Evolutionary conservation across 1,284 basidiomycete species (phyloP).

Genomic region (Marasmius fiardii): DNA sequence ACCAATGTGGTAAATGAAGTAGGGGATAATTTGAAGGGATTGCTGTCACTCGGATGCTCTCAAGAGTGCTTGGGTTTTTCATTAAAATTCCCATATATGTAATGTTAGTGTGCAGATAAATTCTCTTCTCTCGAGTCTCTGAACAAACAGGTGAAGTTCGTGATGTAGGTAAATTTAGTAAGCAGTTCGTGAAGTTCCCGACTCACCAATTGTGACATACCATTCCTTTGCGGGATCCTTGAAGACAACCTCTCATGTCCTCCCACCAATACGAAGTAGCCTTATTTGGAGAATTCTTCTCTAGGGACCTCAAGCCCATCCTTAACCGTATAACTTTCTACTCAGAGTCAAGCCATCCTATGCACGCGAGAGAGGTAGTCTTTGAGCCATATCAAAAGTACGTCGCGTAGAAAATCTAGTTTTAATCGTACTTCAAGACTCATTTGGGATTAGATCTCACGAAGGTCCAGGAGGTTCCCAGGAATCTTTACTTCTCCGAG

Average conservation of each 20-base stretch:
- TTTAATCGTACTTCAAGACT: not conserved
- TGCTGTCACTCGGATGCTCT: no score
- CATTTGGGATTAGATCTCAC: slow-evolving; percentile 13
- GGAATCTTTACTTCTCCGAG: slow-evolving; percentile 67
- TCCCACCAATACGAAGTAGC: slow-evolving; percentile 72
- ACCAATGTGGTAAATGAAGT: no score
- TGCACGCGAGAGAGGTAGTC: slow-evolving; percentile 69
- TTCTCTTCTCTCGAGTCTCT: no score
- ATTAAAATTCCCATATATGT: no score
- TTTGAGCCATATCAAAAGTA: slow-evolving; percentile 55
- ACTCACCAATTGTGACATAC: no score
- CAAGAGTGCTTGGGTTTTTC: no score
- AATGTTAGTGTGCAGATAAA: no score
- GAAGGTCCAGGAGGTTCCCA: slow-evolving; percentile 50
- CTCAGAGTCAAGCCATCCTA: slow-evolving; percentile 64
- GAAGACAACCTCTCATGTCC: slow-evolving; percentile 23
- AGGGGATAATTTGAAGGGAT: no score
- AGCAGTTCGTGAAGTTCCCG: no score
- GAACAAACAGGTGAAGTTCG: no score
- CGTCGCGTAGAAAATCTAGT: not conserved
- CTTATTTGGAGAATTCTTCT: slow-evolving; percentile 71
- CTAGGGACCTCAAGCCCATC: slow-evolving; percentile 59
- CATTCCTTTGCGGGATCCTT: no score
- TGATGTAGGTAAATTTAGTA: no score
- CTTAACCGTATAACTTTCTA: slow-evolving; percentile 75